phyloP scores from a whole-genome alignment of 148 eudicot genomes.

The Rhododendron simsii region DNA sequence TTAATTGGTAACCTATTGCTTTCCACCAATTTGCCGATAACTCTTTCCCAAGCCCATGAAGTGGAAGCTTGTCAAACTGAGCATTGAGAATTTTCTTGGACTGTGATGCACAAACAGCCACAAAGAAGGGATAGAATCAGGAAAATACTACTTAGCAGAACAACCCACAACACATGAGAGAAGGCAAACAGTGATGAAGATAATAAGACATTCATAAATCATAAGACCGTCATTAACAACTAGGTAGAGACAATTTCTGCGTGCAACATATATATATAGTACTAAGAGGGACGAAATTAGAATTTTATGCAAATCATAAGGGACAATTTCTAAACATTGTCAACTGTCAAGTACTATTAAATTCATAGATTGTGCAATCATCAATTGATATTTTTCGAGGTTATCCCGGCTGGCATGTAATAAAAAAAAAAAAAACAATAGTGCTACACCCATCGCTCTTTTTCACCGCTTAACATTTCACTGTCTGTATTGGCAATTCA shows the following conservation, averaged over 20 bases:
- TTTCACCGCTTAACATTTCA: no score
- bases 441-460: no score
- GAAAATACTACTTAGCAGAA: constrained; percentile 3
- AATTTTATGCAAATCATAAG: no score
- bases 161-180: background rate
- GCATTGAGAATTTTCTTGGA: constrained; percentile 61
- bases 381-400: no score
- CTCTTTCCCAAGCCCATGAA: constrained; percentile 84
- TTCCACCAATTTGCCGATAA: constrained; percentile 86
- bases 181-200: background rate
- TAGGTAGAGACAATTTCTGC: background rate
- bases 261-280: no score
- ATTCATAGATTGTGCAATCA: no score
- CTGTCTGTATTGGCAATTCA: no score
- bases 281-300: no score
- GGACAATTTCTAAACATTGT: no score
- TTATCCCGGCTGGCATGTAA: no score
- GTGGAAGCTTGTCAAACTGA: constrained; percentile 66
- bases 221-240: background rate
- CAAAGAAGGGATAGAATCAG: constrained; percentile 1
- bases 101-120: constrained; percentile 25
- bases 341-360: no score
- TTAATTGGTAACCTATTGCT: constrained; percentile 52
- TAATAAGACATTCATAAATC: background rate
- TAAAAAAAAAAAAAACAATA: no score